Conservation (phyloP, 768 basidiomycete genomes). For the Chalciporus chontae region DNA sequence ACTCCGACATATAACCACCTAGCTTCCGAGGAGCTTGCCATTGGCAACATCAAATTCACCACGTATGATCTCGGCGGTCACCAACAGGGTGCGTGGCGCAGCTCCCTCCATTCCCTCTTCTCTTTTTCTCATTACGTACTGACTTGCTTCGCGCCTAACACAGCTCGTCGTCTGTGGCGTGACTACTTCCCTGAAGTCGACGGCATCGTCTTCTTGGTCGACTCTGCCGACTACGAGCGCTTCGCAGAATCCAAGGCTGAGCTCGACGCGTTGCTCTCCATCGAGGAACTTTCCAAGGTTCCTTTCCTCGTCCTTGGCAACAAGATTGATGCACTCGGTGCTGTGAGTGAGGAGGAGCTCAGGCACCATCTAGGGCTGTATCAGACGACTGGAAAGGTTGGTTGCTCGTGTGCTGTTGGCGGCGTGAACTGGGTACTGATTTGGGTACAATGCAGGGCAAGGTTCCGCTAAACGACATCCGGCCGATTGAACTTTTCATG, state of each 20-base stretch:
- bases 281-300: conserved; percentile 92
- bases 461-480: conserved; percentile 92
- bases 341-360: conserved; percentile 96
- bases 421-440: conserved; percentile 4
- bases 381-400: conserved; percentile 99
- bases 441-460: conserved; percentile 64
- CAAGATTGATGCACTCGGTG: conserved; percentile 98
- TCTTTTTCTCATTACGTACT: neutral
- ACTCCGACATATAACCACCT: conserved; percentile 9
- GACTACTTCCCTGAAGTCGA: conserved; percentile 99
- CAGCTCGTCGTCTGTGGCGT: conserved; percentile 96
- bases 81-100: conserved; percentile 68
- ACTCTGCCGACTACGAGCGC: conserved; percentile 94
- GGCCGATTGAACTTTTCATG: conserved; percentile 99
- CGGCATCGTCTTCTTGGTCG: conserved; percentile 97
- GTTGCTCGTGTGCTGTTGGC: neutral
- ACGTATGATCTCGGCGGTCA: conserved; percentile 98
- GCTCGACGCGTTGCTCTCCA: conserved; percentile 91
- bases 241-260: conserved; percentile 97
- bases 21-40: conserved; percentile 99
- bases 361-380: conserved; percentile 93
- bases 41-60: conserved; percentile 98
- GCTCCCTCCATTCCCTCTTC: neutral
- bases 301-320: conserved; percentile 98
- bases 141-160: neutral